phyloP scores from a whole-genome alignment of 1,139 yeast species.

The Hemisphaericaspora subhashii region DNA sequence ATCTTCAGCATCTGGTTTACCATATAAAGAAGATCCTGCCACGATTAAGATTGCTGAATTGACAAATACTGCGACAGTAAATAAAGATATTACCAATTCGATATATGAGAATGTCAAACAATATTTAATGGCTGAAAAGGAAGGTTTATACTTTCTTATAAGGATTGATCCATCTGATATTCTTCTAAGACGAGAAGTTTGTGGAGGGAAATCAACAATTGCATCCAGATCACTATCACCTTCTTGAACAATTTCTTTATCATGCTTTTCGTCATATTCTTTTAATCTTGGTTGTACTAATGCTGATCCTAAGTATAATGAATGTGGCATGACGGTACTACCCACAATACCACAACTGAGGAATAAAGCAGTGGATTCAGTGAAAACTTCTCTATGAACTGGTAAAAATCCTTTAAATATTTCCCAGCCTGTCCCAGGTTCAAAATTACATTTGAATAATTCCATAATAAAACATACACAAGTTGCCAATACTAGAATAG shows the following conservation, averaged over 20 bases:
- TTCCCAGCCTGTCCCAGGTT: constrained; percentile 30
- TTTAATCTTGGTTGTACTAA: constrained; percentile 72
- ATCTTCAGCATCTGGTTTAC: constrained; percentile 60
- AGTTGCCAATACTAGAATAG: constrained; percentile 60
- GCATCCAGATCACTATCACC: constrained; percentile 4
- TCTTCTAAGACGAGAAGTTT: constrained; percentile 17
- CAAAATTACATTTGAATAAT: constrained; percentile 51
- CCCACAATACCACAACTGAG: constrained; percentile 75
- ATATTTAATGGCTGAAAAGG: constrained; percentile 63
- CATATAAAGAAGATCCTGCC: constrained; percentile 67
- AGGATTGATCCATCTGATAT: constrained; percentile 40
- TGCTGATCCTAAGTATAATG: constrained; percentile 72
- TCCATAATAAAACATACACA: constrained; percentile 66
- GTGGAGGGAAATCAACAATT: constrained; percentile 15
- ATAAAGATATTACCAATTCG: constrained; percentile 64
- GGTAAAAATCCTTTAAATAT: constrained; percentile 68
- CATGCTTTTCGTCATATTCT: constrained; percentile 58
- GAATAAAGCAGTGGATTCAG: constrained; percentile 60
- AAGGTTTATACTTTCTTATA: constrained; percentile 54
- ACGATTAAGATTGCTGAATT: constrained; percentile 74
- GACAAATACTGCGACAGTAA: constrained; percentile 72
- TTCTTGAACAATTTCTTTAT: constrained; percentile 19
- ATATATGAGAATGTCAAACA: constrained; percentile 64
- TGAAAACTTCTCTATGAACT: constrained; percentile 42
- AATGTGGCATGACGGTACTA: constrained; percentile 84